phyloP scores from a whole-genome alignment of 225 moss, liverwort and hornwort genomes.

The Bryum argenteum region DNA sequence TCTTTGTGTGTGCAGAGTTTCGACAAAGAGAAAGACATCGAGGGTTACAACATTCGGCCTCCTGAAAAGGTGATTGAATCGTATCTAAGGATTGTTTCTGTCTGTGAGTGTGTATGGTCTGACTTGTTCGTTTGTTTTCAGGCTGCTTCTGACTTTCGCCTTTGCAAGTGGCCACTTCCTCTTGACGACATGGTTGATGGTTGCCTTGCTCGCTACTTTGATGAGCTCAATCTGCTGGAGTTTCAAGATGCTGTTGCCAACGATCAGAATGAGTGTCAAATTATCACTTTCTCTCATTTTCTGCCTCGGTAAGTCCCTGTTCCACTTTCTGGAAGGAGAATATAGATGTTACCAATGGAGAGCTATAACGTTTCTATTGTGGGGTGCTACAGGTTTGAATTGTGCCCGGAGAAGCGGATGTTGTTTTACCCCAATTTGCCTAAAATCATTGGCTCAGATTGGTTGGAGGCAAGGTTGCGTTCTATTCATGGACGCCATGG shows the following conservation, averaged over 20 bases:
- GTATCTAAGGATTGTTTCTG: too few species aligned
- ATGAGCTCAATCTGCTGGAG: constrained; percentile 67
- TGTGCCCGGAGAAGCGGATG: constrained; percentile 96
- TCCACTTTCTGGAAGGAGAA: neutral
- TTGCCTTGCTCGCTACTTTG: constrained; percentile 74
- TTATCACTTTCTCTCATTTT: constrained; percentile 92
- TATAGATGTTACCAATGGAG: neutral
- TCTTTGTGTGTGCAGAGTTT: constrained; percentile 65
- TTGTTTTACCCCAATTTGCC: constrained; percentile 86
- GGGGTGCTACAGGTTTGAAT: constrained; percentile 62
- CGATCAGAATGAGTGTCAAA: constrained; percentile 56
- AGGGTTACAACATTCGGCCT: constrained; percentile 80
- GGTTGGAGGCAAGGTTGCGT: constrained; percentile 77
- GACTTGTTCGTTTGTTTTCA: constrained; percentile 39
- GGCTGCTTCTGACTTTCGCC: constrained; percentile 75
- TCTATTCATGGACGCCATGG: constrained; percentile 71
- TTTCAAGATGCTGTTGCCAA: constrained; percentile 47
- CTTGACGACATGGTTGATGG: constrained; percentile 67
- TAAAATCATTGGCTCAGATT: constrained; percentile 88
- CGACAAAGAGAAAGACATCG: constrained; percentile 85
- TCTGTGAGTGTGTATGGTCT: neutral
- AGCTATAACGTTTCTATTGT: neutral
- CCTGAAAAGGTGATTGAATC: constrained; percentile 59
- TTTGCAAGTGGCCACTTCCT: constrained; percentile 89
- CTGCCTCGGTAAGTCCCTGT: constrained; percentile 65